Evolutionary conservation across 1,139 yeast genomes (phyloP).

Genomic region (Debaryomyces sp.): DNA sequence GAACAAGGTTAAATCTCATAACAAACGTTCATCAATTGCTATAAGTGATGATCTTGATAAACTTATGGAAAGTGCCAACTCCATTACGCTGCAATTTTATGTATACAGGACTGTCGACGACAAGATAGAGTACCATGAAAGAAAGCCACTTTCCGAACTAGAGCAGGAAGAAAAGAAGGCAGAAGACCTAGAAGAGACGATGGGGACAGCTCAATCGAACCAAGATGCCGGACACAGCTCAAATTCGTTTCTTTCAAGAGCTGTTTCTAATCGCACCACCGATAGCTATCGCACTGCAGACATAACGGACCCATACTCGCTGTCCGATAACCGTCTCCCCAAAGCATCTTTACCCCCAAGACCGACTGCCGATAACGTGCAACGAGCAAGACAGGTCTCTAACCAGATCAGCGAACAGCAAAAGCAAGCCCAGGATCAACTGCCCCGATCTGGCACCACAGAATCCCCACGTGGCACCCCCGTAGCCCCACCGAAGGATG

Average conservation of each 20-base stretch:
- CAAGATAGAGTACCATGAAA: not conserved
- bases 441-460: not conserved
- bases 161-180: not conserved
- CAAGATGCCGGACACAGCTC: not conserved
- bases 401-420: slow-evolving; percentile 15
- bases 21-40: slow-evolving; percentile 20
- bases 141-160: not conserved
- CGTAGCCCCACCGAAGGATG: slow-evolving; percentile 14
- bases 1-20: slow-evolving; percentile 6
- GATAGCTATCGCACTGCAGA: slow-evolving; percentile 8
- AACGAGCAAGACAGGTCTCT: slow-evolving; percentile 37
- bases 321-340: not conserved
- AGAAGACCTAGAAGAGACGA: not conserved
- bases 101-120: not conserved
- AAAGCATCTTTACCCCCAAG: slow-evolving; percentile 35
- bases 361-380: slow-evolving; percentile 35
- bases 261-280: slow-evolving; percentile 2
- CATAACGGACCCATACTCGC: not conserved
- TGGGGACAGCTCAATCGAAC: not conserved
- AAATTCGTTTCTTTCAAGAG: not conserved
- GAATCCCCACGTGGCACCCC: not conserved
- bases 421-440: slow-evolving; percentile 5
- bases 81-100: slow-evolving; percentile 16
- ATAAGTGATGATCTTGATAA: slow-evolving; percentile 44
- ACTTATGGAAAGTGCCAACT: slow-evolving; percentile 43